A percentile compares a stretch with the other conserved stretches of the same genome.
Conservation (phyloP, 495 filamentous ascomycete species). For the Talaromyces nanjingensis region DNA sequence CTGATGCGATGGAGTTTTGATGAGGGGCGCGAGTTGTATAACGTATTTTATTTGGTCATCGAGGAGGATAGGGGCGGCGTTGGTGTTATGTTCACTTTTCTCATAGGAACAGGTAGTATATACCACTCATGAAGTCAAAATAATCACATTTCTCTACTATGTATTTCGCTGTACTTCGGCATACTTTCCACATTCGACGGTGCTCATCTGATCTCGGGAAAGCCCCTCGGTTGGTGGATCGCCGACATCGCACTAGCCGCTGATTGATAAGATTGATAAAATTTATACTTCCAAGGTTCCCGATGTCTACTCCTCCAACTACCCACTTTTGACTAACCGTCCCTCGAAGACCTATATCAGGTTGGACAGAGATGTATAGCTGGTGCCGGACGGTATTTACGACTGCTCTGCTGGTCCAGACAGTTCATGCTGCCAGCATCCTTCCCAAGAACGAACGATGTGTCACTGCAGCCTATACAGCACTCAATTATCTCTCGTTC, state of each 20-base stretch:
- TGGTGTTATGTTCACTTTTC: background rate
- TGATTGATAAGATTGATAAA: conserved; percentile 10
- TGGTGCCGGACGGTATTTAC: background rate
- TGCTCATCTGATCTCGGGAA: background rate
- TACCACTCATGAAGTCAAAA: background rate
- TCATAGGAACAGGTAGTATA: background rate
- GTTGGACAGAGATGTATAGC: background rate
- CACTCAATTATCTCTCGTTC: conserved; percentile 33
- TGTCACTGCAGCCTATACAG: conserved; percentile 29
- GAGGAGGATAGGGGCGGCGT: background rate
- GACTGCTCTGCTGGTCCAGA: background rate
- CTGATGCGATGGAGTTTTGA: conserved; percentile 48
- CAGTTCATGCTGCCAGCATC: background rate
- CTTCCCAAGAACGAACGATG: conserved; percentile 20
- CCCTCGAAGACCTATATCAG: background rate
- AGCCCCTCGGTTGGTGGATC: background rate
- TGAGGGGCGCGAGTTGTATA: background rate
- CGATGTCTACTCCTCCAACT: background rate
- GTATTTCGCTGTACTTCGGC: background rate
- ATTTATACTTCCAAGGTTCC: background rate
- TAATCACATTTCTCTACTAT: background rate
- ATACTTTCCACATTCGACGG: background rate
- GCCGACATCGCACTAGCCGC: background rate
- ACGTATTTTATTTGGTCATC: background rate
- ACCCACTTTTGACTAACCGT: background rate